Conservation (phyloP, 768 basidiomycete species). For the Leccinum incarnatum region DNA sequence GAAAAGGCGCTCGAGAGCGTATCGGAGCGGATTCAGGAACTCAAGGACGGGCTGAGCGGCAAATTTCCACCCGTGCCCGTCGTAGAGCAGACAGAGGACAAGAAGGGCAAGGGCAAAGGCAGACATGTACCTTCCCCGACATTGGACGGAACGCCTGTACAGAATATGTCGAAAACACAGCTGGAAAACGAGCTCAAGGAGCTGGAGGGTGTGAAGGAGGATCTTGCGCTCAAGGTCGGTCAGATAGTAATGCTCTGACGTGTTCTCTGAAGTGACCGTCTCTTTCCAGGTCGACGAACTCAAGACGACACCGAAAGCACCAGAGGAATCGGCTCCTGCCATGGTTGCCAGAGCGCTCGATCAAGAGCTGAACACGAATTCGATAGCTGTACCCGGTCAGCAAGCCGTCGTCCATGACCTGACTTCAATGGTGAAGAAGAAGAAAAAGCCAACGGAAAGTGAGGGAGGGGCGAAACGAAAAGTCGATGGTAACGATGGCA, state of each 20-base stretch:
- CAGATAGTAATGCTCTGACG: neutral
- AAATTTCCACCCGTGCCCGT: constrained; percentile 34
- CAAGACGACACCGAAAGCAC: constrained; percentile 72
- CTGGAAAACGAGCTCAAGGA: constrained; percentile 81
- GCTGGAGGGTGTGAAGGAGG: constrained; percentile 67
- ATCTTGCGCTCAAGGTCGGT: constrained; percentile 78
- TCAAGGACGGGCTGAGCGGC: constrained; percentile 45
- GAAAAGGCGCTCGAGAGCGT: constrained; percentile 80
- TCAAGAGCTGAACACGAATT: constrained; percentile 55
- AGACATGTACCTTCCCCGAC: constrained; percentile 36
- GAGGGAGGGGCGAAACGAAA: constrained; percentile 59
- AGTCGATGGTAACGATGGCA: constrained; percentile 56
- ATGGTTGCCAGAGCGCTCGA: constrained; percentile 71
- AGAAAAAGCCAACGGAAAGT: constrained; percentile 53
- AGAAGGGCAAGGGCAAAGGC: constrained; percentile 68
- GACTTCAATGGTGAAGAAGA: constrained; percentile 84
- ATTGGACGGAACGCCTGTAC: constrained; percentile 48
- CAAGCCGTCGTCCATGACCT: constrained; percentile 70
- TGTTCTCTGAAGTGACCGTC: neutral
- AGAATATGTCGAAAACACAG: constrained; percentile 68
- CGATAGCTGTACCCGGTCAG: constrained; percentile 34
- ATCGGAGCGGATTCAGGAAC: constrained; percentile 60
- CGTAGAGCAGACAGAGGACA: constrained; percentile 34
- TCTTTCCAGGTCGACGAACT: constrained; percentile 78
- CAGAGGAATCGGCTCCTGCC: constrained; percentile 60